Base-by-base conservation (phyloP, 140 eudicot genomes). In the Eryngium alpinum region DNA sequence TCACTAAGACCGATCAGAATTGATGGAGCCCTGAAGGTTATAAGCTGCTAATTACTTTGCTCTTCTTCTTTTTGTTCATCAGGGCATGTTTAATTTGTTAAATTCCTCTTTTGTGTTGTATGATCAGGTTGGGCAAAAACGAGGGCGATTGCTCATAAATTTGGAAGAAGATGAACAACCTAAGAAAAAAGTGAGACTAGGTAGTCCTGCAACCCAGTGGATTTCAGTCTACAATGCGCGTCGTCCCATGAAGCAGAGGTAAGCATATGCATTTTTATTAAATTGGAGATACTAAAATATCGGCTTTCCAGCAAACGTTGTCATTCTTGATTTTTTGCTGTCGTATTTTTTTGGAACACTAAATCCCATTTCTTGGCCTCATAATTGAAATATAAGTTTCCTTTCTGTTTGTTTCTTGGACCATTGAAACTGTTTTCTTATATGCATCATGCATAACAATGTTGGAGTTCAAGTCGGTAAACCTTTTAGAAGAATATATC, bases 201-300 rank as follows among this genome's bases (percentile, higher is more conserved):
- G 97, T 80, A 92, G 89, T 84, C 97, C 97, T 53, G 97, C 97
- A 78, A 92, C 90, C 62, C 97, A 92, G 65, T 92, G 97, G 97
- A 88, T 92, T 81, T 92, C 97, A 71, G 97, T 92, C 44, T 92
- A 92, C 83, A 92, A 92, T 87, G 97, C 97, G 5, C 94, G 96
- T 21, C 90, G 94, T 14, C 96, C 97, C 1, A 92, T 92, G 97
- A 92, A 92, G 88, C 97, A 92, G 79, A 89, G 97, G 97, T 90
- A 83, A 25, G 79, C 80, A 65, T 65, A 50, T 50, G n/a, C 65
- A 17, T 51, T 27, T 51, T 50, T 49, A 49, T 7, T 28, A 28
- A 27, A 22, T 76, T 15, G 13, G 33, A 51, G 17, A 75, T 25
- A 10, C 38, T 4, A 29, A 46, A 31, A 18, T 34, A 21, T 71